Percentiles rank a stretch among this genome's conserved stretches.
Evolutionary conservation across 2,329 filamentous ascomycete genomes (phyloP).

Genomic region (Apiospora malaysiana): DNA sequence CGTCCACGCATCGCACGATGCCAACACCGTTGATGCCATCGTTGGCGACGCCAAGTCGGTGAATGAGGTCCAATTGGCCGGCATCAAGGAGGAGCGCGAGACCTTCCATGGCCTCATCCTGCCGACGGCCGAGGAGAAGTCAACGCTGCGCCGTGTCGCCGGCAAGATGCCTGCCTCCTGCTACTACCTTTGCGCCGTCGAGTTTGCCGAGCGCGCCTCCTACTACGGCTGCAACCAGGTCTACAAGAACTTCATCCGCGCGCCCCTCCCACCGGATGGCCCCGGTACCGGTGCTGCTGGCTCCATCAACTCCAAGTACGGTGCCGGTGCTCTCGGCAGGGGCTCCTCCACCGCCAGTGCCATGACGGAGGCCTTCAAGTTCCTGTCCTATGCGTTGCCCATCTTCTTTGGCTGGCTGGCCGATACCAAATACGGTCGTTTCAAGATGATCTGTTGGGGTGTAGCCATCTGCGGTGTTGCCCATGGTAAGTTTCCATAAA

Average conservation of each 20-base stretch:
- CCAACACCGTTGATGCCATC: slow-evolving; percentile 22
- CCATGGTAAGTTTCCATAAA: slow-evolving; percentile 3
- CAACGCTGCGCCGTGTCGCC: slow-evolving; percentile 52
- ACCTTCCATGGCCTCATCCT: slow-evolving; percentile 38
- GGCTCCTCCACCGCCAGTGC: slow-evolving; percentile 54
- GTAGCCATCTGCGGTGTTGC: slow-evolving; percentile 25
- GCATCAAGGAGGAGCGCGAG: slow-evolving; percentile 33
- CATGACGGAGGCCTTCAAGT: slow-evolving; percentile 58
- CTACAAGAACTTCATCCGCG: slow-evolving; percentile 65
- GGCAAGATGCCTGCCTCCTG: slow-evolving; percentile 49
- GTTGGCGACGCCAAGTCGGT: slow-evolving; percentile 23
- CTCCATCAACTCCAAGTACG: slow-evolving; percentile 39
- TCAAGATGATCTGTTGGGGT: slow-evolving; percentile 29
- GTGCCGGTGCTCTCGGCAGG: slow-evolving; percentile 56
- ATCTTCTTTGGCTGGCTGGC: slow-evolving; percentile 49
- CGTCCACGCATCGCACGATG: slow-evolving; percentile 23
- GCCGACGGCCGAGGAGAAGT: slow-evolving; percentile 53
- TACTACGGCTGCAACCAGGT: slow-evolving; percentile 52
- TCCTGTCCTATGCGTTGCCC: slow-evolving; percentile 54
- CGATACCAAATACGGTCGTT: slow-evolving; percentile 48
- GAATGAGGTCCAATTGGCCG: slow-evolving; percentile 18
- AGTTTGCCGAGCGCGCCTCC: slow-evolving; percentile 57
- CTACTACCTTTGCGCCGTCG: slow-evolving; percentile 60
- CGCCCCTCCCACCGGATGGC: slow-evolving; percentile 59
- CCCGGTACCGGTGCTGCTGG: slow-evolving; percentile 49